A percentile compares a stretch with the other conserved stretches of the same genome.
phyloP scores from a whole-genome alignment of 2,329 filamentous ascomycete species.

The Gaeumannomyces tritici region DNA sequence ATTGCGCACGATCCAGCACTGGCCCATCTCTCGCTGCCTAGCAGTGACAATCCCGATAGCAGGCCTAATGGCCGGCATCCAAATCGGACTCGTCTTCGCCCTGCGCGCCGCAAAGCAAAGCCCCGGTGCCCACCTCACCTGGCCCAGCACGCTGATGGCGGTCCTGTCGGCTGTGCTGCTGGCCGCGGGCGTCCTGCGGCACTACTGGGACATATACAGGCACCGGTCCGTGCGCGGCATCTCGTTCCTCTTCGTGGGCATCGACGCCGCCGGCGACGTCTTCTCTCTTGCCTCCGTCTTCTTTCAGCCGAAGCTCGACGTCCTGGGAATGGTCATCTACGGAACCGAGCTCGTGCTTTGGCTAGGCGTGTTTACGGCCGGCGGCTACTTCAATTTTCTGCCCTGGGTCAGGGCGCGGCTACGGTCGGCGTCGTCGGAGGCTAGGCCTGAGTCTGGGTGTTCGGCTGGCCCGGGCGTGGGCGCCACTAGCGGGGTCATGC shows the following conservation, averaged over 20 bases:
- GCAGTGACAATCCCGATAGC: constrained; percentile 40
- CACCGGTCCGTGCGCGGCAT: constrained; percentile 60
- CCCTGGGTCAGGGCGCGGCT: constrained; percentile 41
- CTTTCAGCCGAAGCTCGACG: constrained; percentile 47
- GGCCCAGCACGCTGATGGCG: constrained; percentile 60
- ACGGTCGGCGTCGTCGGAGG: background rate
- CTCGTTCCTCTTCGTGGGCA: constrained; percentile 61
- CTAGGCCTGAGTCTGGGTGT: background rate
- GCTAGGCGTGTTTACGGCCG: constrained; percentile 57
- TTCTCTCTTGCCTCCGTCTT: constrained; percentile 56
- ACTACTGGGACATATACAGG: constrained; percentile 61
- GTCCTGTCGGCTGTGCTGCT: constrained; percentile 53
- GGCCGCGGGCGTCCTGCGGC: constrained; percentile 54
- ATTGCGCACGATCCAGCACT: constrained; percentile 28
- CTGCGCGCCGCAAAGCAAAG: constrained; percentile 30
- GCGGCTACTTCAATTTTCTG: constrained; percentile 43
- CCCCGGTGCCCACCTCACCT: constrained; percentile 30
- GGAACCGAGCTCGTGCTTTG: constrained; percentile 56
- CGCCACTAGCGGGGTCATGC: background rate
- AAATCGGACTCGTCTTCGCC: constrained; percentile 50
- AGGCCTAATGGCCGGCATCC: constrained; percentile 46
- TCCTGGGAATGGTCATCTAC: constrained; percentile 58
- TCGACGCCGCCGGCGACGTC: constrained; percentile 60
- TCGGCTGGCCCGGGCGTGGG: background rate
- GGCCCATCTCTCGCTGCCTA: constrained; percentile 38